A percentile compares a stretch with the other conserved stretches of the same genome.
phyloP scores from a whole-genome alignment of 2,329 filamentous ascomycete species.

The Hypomyces perniciosus region DNA sequence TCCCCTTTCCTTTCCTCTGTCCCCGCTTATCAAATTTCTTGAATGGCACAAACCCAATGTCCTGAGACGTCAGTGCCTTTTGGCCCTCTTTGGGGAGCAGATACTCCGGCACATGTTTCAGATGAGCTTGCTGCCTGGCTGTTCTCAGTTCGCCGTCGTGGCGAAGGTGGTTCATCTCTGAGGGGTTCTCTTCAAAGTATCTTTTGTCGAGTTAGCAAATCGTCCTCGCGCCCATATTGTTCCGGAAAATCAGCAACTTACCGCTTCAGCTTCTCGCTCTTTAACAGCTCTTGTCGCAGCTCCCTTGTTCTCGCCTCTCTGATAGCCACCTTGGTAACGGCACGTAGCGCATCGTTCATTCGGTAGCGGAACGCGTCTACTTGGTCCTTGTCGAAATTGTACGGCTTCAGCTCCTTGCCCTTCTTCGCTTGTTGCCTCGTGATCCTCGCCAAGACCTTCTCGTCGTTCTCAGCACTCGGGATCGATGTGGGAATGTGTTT shows the following conservation, averaged over 20 bases:
- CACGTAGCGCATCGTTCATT: slow-evolving; percentile 84
- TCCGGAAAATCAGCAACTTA: slow-evolving; percentile 15
- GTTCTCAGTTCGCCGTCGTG: slow-evolving; percentile 86
- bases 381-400: slow-evolving; percentile 90
- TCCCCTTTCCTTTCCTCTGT: slow-evolving; percentile 36
- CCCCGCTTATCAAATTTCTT: slow-evolving; percentile 47
- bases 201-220: slow-evolving; percentile 17
- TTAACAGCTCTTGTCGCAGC: slow-evolving; percentile 80
- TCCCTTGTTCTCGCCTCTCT: slow-evolving; percentile 86
- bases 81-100: slow-evolving; percentile 73
- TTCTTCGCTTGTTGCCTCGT: slow-evolving; percentile 70
- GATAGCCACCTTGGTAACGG: slow-evolving; percentile 83
- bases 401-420: slow-evolving; percentile 78
- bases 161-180: slow-evolving; percentile 77
- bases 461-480: slow-evolving; percentile 71
- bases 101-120: slow-evolving; percentile 94
- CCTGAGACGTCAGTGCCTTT: slow-evolving; percentile 58
- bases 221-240: neutral
- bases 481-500: slow-evolving; percentile 87
- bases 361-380: slow-evolving; percentile 93
- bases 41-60: slow-evolving; percentile 72
- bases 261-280: slow-evolving; percentile 87
- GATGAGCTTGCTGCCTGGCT: slow-evolving; percentile 76
- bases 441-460: slow-evolving; percentile 76
- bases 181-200: slow-evolving; percentile 95